Base-by-base conservation (phyloP, 2,329 filamentous ascomycete species). In the Cyphellophora europaea region DNA sequence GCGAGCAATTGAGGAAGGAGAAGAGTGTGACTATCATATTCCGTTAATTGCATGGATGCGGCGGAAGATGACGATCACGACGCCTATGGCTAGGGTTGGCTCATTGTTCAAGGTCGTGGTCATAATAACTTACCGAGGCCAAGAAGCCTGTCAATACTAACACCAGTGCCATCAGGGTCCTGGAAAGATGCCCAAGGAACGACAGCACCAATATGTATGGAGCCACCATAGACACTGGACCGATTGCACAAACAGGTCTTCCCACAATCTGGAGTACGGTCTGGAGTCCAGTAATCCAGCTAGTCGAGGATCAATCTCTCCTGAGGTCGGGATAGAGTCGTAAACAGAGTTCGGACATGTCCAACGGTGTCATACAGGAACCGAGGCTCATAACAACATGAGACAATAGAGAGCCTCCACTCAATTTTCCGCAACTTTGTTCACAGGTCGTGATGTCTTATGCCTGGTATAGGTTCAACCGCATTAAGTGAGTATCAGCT, bases 171-270 rank as follows among this genome's bases (percentile, higher is more conserved):
- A 0, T 67, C 66, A 2, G 72, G 66, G 40, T 78, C 69, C 63
- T 95, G 93, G 71, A 79, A 98, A 55, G 85, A 78, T 50, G 80
- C 74, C 91, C 91, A 98, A 1, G 91, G 91, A 42, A 98, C 91
- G 57, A 98, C 94, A 33, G 91, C 84, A 35, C 91, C 91, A 45
- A 98, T 82, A 57, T 91, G 96, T 47, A 98, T 89, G 58, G 96
- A 96, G n/a, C n/a, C n/a, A n/a, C n/a, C n/a, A n/a, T n/a, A n/a
- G n/a, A n/a, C n/a, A n/a, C n/a, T n/a, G n/a, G n/a, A 60, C 95
- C 96, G 5, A 66, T n/a, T n/a, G n/a, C n/a, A n/a, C n/a, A n/a
- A n/a, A n/a, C n/a, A n/a, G 56, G 55, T 55, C 61, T 57, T 27
- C 58, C 57, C 3, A n/a, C n/a, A n/a, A n/a, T n/a, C n/a, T n/a